These are phyloP conservation scores for Arthrobotrys entomopaga DNA, from an alignment of 2,329 filamentous ascomycete species.

Conservation along the genomic window DNA sequence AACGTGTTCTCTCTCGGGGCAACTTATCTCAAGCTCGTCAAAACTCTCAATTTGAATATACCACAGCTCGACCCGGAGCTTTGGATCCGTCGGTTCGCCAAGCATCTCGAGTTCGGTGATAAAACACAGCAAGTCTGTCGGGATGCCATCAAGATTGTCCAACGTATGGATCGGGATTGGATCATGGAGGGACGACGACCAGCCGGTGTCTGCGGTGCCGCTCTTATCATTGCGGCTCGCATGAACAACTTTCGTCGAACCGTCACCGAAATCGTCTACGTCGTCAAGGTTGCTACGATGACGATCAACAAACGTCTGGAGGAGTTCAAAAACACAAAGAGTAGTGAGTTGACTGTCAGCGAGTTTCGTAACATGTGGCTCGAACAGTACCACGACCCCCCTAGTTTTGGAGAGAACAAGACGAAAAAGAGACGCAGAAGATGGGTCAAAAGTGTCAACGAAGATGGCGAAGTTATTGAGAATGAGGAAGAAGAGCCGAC, in stretches of 20 bases:
- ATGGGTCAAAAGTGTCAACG: constrained; percentile 57
- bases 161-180: constrained; percentile 96
- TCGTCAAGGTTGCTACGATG: constrained; percentile 93
- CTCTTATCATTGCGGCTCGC: constrained; percentile 89
- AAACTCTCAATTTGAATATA: constrained; percentile 77
- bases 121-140: constrained; percentile 84
- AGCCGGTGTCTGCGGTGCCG: constrained; percentile 92
- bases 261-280: constrained; percentile 93
- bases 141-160: constrained; percentile 86
- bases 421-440: constrained; percentile 63
- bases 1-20: constrained; percentile 93
- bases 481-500: constrained; percentile 59
- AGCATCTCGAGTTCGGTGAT: constrained; percentile 87
- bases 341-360: constrained; percentile 84
- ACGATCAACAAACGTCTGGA: constrained; percentile 91
- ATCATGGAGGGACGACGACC: constrained; percentile 94
- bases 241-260: constrained; percentile 98
- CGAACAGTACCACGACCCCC: constrained; percentile 81
- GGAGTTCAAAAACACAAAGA: constrained; percentile 89
- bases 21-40: constrained; percentile 72
- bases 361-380: constrained; percentile 81
- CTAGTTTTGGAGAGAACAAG: constrained; percentile 77
- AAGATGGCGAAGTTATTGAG: constrained; percentile 61
- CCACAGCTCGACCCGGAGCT: constrained; percentile 83
- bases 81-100: constrained; percentile 88